Conservation (phyloP, 2,329 filamentous ascomycete genomes). For the Aureobasidium sp. region DNA sequence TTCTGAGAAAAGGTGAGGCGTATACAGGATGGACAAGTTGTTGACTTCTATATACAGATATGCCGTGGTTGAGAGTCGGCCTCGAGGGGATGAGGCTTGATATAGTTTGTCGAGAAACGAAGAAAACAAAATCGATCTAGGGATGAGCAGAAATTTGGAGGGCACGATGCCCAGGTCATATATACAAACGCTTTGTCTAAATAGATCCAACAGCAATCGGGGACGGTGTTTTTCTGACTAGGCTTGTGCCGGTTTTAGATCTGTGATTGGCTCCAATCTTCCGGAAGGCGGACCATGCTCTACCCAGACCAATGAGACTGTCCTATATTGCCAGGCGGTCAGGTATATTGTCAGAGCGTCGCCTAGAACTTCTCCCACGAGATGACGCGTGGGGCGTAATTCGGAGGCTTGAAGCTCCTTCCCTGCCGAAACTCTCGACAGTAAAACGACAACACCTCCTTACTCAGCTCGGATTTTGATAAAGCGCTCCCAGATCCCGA, state of each 20-base stretch:
- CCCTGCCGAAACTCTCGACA: conserved; percentile 4
- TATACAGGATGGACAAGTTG: background rate
- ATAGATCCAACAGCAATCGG: background rate
- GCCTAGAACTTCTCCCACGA: background rate
- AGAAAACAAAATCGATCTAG: background rate
- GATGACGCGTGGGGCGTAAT: conserved; percentile 1
- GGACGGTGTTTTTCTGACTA: background rate
- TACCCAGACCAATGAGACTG: background rate
- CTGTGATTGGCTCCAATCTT: background rate
- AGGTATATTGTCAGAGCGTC: background rate
- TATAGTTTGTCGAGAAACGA: background rate
- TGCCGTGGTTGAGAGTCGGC: background rate
- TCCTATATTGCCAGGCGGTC: background rate
- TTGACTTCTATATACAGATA: background rate
- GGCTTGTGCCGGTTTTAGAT: background rate
- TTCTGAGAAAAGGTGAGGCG: background rate
- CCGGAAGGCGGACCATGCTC: background rate
- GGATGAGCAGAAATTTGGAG: background rate
- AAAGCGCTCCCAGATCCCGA: background rate
- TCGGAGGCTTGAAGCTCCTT: background rate
- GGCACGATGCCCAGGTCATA: background rate
- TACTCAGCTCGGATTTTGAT: conserved; percentile 6
- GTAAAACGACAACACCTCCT: conserved; percentile 1
- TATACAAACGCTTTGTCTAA: background rate
- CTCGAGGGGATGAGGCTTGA: too few relatives aligned